phyloP scores from a whole-genome alignment of 345 rosid species.

The Corymbia maculata region DNA sequence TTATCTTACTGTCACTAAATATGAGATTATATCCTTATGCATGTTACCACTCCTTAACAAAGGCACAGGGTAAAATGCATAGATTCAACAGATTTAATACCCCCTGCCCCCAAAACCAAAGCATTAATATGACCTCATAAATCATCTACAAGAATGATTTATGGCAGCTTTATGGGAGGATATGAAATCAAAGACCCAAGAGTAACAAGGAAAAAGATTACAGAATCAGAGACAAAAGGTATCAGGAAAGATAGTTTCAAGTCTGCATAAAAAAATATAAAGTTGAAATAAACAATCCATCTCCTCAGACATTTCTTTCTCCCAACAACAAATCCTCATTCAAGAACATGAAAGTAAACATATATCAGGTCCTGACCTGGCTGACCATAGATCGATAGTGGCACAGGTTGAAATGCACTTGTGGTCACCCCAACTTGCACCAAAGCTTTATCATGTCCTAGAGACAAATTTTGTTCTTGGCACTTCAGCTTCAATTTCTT shows the following conservation, averaged over 20 bases:
- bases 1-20: not conserved
- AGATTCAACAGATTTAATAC: not conserved
- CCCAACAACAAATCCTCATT: not conserved
- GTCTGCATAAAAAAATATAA: not conserved
- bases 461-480: conserved; percentile 60
- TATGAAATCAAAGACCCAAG: not conserved
- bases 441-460: conserved; percentile 40
- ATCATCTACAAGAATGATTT: not conserved
- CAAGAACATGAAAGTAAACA: not conserved
- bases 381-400: conserved; percentile 27
- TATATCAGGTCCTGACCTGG: conserved; percentile 26
- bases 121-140: not conserved
- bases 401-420: conserved; percentile 34
- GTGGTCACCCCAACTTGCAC: conserved; percentile 30
- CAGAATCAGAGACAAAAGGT: not conserved
- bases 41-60: not conserved
- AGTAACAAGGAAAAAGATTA: not conserved
- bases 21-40: not conserved
- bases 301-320: not conserved
- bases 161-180: not conserved
- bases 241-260: not conserved
- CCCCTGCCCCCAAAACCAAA: not conserved
- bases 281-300: not conserved
- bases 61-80: not conserved
- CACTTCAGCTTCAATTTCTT: conserved; percentile 91